Base-by-base conservation (phyloP, 495 filamentous ascomycete species). In the Lasiosphaeria hispida region DNA sequence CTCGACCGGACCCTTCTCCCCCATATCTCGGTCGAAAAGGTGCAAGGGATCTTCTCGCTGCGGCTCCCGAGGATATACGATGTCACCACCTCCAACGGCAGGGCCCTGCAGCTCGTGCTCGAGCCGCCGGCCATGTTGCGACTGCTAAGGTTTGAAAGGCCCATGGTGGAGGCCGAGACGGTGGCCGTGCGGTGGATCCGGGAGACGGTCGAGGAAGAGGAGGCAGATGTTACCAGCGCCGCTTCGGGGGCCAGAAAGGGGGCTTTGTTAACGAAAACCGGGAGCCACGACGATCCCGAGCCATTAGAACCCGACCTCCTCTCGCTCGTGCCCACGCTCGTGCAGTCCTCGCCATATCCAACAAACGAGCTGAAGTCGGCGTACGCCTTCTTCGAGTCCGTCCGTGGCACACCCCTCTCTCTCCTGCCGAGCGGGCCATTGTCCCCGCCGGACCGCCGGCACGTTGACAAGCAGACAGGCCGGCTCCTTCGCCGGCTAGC, bases 121-220 rank as follows among this genome's bases (percentile, higher is more conserved):
- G 58, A 72, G 10, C 75, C 75, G 7, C 56, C 63, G 6, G 51
- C 71, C 4, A 63, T 64, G 35, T 56, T 68, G 48, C 69, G 75
- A 35, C 66, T 76, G n/a, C 64, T 79, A 8, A 66, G 77, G 14
- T 71, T 64, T 34, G 77, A 79, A 53, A 68, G 73, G 53, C 59
- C 44, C 41, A 60, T 70, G 40, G 58, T 72, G 17, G 47, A 61
- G 9, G 66, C 68, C 35, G 77, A 77, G 58, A 68, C 71, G 7
- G 39, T 62, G 1, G 56, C 69, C 5, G 59, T 75, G 4, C 51
- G 58, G 14, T 77, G 70, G 69, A 54, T 73, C 47, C 45, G 56
- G n/a, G 60, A 61, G 13, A 35, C 23, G 3, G 4, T 68, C 11
- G 3, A 39, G 8, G 13, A 17, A 41, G 36, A 35, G 19, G n/a